Conservation (phyloP, 2,329 filamentous ascomycete genomes). For the Diaporthe citri region DNA sequence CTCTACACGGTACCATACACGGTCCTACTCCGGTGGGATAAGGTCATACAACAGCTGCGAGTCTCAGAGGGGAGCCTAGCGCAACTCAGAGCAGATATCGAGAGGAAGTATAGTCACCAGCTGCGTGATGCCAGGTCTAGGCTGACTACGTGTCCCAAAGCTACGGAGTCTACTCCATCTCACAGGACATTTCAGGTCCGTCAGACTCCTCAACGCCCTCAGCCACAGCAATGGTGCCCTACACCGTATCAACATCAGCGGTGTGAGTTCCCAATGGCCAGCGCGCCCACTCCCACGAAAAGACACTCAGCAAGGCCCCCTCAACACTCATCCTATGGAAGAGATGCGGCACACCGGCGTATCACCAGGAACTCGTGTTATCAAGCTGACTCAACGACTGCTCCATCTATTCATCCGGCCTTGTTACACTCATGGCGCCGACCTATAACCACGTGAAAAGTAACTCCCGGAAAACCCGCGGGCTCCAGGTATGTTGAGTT, state of each 20-base stretch:
- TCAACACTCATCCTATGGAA: too few species aligned
- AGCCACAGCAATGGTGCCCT: not conserved
- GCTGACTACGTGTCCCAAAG: not conserved
- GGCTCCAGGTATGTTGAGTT: not conserved
- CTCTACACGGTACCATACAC: conserved; percentile 41
- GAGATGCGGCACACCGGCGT: too few species aligned
- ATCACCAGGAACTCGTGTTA: not conserved
- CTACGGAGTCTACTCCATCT: not conserved
- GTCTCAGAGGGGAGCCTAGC: conserved; percentile 18
- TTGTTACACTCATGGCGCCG: not conserved
- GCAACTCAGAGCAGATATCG: conserved; percentile 22
- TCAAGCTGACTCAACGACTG: not conserved
- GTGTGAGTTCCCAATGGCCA: not conserved
- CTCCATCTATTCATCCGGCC: not conserved
- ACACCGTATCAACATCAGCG: not conserved
- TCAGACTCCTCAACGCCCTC: not conserved
- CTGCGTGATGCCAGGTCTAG: not conserved
- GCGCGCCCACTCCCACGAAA: not conserved
- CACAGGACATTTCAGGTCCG: not conserved
- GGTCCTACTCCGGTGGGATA: conserved; percentile 42
- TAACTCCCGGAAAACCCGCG: not conserved
- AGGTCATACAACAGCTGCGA: conserved; percentile 33
- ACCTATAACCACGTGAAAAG: not conserved
- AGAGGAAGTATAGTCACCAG: not conserved
- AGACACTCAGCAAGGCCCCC: not conserved